phyloP scores from a whole-genome alignment of 805 yeast genomes.

The Tetrapisispora taiwanensis region DNA sequence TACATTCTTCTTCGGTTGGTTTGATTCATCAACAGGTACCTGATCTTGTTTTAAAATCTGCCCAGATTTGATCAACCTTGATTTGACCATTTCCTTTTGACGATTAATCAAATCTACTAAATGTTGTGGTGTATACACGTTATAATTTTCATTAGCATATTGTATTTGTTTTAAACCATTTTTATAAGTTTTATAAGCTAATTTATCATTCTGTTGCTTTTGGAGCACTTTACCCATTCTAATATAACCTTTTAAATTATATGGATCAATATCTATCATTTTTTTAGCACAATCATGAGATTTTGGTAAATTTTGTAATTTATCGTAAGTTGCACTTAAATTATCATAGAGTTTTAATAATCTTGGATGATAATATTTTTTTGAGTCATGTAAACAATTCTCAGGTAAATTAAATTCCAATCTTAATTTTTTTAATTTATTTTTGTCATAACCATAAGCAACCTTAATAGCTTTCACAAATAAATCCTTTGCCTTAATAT shows the following conservation, averaged over 20 bases:
- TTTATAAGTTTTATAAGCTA: conserved; percentile 17
- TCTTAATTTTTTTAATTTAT: conserved; percentile 9
- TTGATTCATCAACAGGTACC: too few relatives aligned
- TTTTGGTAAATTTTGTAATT: conserved; percentile 15
- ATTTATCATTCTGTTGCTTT: conserved; percentile 10
- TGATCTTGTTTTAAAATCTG: neutral
- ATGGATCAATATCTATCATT: conserved; percentile 20
- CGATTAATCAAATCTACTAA: conserved; percentile 8
- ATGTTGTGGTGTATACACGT: conserved; percentile 9
- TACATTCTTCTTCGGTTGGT: too few relatives aligned
- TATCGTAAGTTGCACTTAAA: conserved; percentile 23
- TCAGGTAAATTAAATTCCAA: neutral
- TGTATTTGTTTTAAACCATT: conserved; percentile 11
- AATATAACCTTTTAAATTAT: conserved; percentile 20
- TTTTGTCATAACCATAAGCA: conserved; percentile 17
- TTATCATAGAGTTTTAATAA: conserved; percentile 20
- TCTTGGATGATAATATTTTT: conserved; percentile 18
- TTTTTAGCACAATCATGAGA: conserved; percentile 16
- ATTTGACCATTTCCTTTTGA: conserved; percentile 11
- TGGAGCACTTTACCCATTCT: conserved; percentile 21
- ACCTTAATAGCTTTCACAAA: conserved; percentile 21
- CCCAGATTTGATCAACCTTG: neutral
- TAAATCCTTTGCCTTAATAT: conserved; percentile 18
- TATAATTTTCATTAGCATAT: conserved; percentile 7
- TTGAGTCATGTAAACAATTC: neutral